These are phyloP conservation scores for Hypoxylon subgilvum DNA, from an alignment of 495 filamentous ascomycete genomes.

Conservation along the genomic window DNA sequence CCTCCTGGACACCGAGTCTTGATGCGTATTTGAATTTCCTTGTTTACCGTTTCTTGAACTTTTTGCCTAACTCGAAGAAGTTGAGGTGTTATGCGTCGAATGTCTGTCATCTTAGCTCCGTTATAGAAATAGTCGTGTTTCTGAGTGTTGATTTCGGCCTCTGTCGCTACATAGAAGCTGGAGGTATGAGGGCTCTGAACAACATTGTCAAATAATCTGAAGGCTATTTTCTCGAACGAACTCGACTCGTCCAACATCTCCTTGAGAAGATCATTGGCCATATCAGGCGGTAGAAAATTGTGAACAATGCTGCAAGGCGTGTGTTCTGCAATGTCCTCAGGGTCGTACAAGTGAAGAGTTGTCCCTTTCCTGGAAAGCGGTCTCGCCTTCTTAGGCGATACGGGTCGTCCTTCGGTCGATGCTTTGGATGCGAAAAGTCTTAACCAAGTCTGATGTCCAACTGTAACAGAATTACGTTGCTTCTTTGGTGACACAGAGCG, in stretches of 20 bases:
- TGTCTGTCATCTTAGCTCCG: slow-evolving; percentile 71
- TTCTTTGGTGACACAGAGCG: slow-evolving; percentile 39
- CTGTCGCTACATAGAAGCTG: slow-evolving; percentile 76
- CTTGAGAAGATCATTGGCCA: slow-evolving; percentile 72
- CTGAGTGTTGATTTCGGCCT: slow-evolving; percentile 66
- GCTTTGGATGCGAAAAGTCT: slow-evolving; percentile 55
- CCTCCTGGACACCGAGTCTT: slow-evolving; percentile 62
- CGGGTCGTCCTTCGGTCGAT: slow-evolving; percentile 35
- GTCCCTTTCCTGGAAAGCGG: slow-evolving; percentile 73
- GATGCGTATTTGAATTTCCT: slow-evolving; percentile 71
- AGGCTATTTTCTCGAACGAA: slow-evolving; percentile 74
- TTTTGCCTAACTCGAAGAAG: slow-evolving; percentile 67
- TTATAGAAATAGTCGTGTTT: slow-evolving; percentile 85
- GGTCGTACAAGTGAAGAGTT: slow-evolving; percentile 81
- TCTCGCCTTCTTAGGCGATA: slow-evolving; percentile 52
- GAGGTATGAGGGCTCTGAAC: slow-evolving; percentile 82
- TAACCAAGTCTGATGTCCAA: slow-evolving; percentile 65
- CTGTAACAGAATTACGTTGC: slow-evolving; percentile 40
- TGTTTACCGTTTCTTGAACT: slow-evolving; percentile 77
- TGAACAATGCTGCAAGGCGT: slow-evolving; percentile 91
- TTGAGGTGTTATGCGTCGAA: slow-evolving; percentile 73
- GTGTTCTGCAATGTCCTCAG: slow-evolving; percentile 75
- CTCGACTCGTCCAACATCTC: slow-evolving; percentile 79
- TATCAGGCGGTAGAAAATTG: slow-evolving; percentile 76
- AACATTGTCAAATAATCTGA: slow-evolving; percentile 84